phyloP scores from a whole-genome alignment of 768 basidiomycete species.

The Tricholoma terreum region DNA sequence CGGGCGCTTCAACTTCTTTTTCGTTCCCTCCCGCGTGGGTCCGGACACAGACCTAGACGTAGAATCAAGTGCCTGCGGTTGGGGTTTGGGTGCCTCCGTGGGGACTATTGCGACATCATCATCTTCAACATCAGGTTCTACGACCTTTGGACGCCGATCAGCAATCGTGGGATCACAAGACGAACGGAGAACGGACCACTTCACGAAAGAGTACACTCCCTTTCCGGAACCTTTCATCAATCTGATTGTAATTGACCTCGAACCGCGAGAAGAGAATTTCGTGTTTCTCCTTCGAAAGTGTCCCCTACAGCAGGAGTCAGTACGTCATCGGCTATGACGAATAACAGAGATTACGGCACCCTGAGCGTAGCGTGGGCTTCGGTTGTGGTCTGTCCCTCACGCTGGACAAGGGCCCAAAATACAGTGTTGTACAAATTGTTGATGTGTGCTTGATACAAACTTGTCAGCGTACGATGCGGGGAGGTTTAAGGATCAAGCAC shows the following conservation, averaged over 20 bases:
- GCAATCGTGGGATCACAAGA: not conserved
- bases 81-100: not conserved
- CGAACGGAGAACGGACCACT: conserved; percentile 34
- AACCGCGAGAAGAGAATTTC: conserved; percentile 86
- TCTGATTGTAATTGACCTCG: conserved; percentile 81
- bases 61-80: not conserved
- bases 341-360: conserved; percentile 36
- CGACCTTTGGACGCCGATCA: conserved; percentile 1
- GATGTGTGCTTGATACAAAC: conserved; percentile 71
- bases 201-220: conserved; percentile 81
- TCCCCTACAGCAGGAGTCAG: conserved; percentile 56
- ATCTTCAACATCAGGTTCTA: not conserved
- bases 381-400: conserved; percentile 72
- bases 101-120: not conserved
- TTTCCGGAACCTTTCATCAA: conserved; percentile 73
- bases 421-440: conserved; percentile 97
- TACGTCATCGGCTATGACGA: not conserved
- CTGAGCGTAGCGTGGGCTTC: conserved; percentile 80
- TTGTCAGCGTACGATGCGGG: not conserved
- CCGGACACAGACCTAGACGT: not conserved
- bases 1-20: conserved; percentile 28
- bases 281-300: conserved; percentile 84
- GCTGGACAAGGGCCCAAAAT: conserved; percentile 91
- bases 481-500: conserved; percentile 25
- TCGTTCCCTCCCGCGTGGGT: not conserved